Evolutionary conservation across 2,329 filamentous ascomycete genomes (phyloP).

Genomic region (Pseudogymnoascus sp.): DNA sequence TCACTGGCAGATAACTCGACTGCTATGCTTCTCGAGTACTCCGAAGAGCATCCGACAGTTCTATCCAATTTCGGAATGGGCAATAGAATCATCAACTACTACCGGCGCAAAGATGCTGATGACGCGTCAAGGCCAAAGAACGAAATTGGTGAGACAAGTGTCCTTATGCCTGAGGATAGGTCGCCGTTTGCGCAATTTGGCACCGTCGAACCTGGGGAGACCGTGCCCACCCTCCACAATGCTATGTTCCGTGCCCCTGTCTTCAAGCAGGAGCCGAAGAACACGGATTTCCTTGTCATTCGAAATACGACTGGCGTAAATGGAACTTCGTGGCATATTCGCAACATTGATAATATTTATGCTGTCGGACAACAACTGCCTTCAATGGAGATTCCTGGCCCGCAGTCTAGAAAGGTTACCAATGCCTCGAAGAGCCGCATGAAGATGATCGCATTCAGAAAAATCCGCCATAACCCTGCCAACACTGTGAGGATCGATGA

Average conservation of each 20-base stretch:
- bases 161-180: slow-evolving; percentile 86
- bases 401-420: slow-evolving; percentile 89
- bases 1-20: slow-evolving; percentile 84
- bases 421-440: slow-evolving; percentile 95
- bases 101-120: slow-evolving; percentile 70
- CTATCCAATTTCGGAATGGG: slow-evolving; percentile 98
- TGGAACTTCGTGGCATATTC: slow-evolving; percentile 75
- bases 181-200: slow-evolving; percentile 96
- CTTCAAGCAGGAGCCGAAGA: slow-evolving; percentile 74
- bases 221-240: slow-evolving; percentile 85
- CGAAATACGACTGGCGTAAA: slow-evolving; percentile 71
- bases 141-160: slow-evolving; percentile 81
- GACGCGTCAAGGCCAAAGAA: slow-evolving; percentile 40
- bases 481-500: slow-evolving; percentile 68
- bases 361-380: slow-evolving; percentile 92
- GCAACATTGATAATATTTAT: slow-evolving; percentile 84
- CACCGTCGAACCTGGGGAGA: slow-evolving; percentile 83
- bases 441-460: slow-evolving; percentile 89
- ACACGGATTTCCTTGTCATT: slow-evolving; percentile 79
- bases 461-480: slow-evolving; percentile 69
- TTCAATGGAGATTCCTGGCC: slow-evolving; percentile 83
- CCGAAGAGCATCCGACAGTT: slow-evolving; percentile 84
- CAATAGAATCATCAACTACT: slow-evolving; percentile 93
- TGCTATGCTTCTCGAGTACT: slow-evolving; percentile 86
- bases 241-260: slow-evolving; percentile 92